These are phyloP conservation scores for Testicularia cyperi DNA, from an alignment of 1,284 basidiomycete species.

Conservation along the genomic window DNA sequence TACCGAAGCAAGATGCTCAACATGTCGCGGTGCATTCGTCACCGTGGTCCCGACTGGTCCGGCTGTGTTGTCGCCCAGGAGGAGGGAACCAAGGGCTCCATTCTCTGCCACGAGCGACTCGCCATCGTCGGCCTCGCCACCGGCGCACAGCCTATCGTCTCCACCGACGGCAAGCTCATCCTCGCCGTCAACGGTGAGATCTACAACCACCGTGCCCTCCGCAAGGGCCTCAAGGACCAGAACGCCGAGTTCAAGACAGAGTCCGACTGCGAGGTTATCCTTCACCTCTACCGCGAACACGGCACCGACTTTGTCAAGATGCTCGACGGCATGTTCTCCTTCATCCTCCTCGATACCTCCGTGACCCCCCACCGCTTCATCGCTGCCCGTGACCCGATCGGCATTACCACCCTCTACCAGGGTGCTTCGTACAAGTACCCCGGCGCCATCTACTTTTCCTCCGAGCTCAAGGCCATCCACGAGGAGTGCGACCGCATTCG, in stretches of 20 bases:
- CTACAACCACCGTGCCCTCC: slow-evolving; percentile 90
- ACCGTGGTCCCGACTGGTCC: slow-evolving; percentile 60
- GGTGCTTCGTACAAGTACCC: slow-evolving; percentile 85
- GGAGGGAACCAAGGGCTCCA: slow-evolving; percentile 46
- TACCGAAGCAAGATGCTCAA: slow-evolving; percentile 58
- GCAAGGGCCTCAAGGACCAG: slow-evolving; percentile 68
- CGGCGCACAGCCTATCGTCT: slow-evolving; percentile 91
- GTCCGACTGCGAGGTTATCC: slow-evolving; percentile 97
- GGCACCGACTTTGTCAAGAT: slow-evolving; percentile 60
- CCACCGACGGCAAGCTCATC: slow-evolving; percentile 79
- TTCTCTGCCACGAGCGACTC: slow-evolving; percentile 65
- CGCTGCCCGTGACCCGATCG: slow-evolving; percentile 94
- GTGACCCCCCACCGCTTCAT: slow-evolving; percentile 85
- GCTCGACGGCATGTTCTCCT: slow-evolving; percentile 99
- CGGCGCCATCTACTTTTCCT: slow-evolving; percentile 85
- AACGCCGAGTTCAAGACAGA: slow-evolving; percentile 88
- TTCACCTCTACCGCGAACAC: slow-evolving; percentile 63
- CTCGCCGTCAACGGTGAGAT: slow-evolving; percentile 99
- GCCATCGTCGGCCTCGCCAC: slow-evolving; percentile 98
- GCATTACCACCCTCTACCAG: slow-evolving; percentile 97
- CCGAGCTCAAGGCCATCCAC: slow-evolving; percentile 89
- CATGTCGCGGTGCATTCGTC: slow-evolving; percentile 58
- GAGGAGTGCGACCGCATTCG: slow-evolving; percentile 94
- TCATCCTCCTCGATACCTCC: slow-evolving; percentile 90
- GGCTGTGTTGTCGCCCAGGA: slow-evolving; percentile 56